Evolutionary conservation across 371 early-diverging fungal species (phyloP).

Genomic region (Coemansia sp.): DNA sequence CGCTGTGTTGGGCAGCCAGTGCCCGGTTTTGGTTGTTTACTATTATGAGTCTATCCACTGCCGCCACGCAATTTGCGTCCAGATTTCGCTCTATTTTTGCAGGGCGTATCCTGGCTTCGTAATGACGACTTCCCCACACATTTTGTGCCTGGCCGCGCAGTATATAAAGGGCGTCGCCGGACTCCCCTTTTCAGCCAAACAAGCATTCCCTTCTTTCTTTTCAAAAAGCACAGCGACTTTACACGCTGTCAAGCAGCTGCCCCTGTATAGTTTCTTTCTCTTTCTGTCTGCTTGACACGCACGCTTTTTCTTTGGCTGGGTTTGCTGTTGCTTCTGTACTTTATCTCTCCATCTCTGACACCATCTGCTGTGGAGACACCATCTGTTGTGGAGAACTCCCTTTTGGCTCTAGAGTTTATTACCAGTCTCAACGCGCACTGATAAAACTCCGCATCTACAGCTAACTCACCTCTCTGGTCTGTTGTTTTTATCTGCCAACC

Average conservation of each 20-base stretch:
- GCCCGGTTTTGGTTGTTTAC: not conserved
- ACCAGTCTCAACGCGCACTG: not conserved
- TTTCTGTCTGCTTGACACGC: slow-evolving; percentile 9
- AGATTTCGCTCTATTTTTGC: slow-evolving; percentile 8
- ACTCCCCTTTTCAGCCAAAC: not conserved
- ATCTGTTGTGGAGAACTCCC: not conserved
- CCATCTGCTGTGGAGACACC: not conserved
- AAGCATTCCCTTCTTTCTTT: slow-evolving; percentile 12
- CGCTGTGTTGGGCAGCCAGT: slow-evolving; percentile 1
- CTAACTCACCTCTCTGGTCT: not conserved
- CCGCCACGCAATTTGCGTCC: slow-evolving; percentile 14
- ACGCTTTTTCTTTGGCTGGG: not conserved
- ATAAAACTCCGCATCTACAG: slow-evolving; percentile 1
- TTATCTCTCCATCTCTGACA: not conserved
- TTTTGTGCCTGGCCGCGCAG: slow-evolving; percentile 8
- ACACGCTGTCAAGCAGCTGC: slow-evolving; percentile 4
- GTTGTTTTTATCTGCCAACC: too few relatives aligned
- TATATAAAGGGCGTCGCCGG: not conserved
- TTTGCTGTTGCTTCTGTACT: slow-evolving; percentile 6
- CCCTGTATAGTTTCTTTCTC: not conserved
- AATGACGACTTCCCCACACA: slow-evolving; percentile 3
- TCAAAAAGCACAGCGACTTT: slow-evolving; percentile 10
- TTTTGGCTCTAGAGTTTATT: not conserved
- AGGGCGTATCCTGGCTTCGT: not conserved
- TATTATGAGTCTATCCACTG: not conserved